Evolutionary conservation across 2,329 filamentous ascomycete species (phyloP).

Genomic region (Fusarium compactum): DNA sequence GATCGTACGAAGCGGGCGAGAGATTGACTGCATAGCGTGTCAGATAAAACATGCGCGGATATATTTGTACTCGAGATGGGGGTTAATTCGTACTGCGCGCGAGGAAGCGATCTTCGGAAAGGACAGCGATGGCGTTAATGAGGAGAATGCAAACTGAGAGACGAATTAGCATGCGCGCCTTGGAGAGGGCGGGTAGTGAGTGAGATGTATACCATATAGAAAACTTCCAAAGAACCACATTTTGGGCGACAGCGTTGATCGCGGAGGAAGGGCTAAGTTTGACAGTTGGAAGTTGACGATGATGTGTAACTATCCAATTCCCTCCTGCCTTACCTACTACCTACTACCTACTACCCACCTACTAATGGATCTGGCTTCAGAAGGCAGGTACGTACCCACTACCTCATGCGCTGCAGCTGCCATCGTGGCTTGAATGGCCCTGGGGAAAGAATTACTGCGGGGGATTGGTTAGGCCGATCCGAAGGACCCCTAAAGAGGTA

Average conservation of each 20-base stretch:
- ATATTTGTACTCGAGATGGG: background rate
- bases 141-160: conserved; percentile 79
- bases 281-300: conserved; percentile 26
- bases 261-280: background rate
- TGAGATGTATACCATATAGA: conserved; percentile 66
- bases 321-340: background rate
- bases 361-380: background rate
- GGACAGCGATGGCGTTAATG: conserved; percentile 91
- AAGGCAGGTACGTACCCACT: conserved; percentile 23
- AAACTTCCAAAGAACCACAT: conserved; percentile 81
- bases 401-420: conserved; percentile 14
- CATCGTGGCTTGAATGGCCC: conserved; percentile 21
- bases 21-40: conserved; percentile 72
- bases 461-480: conserved; percentile 52
- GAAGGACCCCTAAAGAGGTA: conserved; percentile 30
- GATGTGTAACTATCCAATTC: conserved; percentile 38
- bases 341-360: background rate
- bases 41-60: conserved; percentile 17
- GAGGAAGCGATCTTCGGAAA: conserved; percentile 95
- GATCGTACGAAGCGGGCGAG: conserved; percentile 76
- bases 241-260: conserved; percentile 33
- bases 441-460: conserved; percentile 34
- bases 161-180: conserved; percentile 25
- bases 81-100: conserved; percentile 65
- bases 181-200: background rate